Conservation (phyloP, 2,329 filamentous ascomycete genomes). For the Exophiala spinifera region DNA sequence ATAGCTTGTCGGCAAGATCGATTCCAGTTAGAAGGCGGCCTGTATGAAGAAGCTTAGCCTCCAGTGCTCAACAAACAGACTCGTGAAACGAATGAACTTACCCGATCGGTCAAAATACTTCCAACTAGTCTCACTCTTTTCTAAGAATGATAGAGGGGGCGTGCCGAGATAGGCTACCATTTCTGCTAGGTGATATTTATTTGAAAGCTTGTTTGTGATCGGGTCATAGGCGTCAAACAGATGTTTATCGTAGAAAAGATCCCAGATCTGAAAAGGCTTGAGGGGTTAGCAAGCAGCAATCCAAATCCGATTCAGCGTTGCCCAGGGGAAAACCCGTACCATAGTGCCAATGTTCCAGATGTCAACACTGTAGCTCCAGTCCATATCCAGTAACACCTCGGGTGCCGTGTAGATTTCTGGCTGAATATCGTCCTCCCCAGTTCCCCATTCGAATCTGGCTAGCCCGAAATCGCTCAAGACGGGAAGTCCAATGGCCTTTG, state of each 20-base stretch:
- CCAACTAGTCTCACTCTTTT: constrained; percentile 12
- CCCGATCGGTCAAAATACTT: constrained; percentile 14
- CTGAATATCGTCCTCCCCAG: constrained; percentile 29
- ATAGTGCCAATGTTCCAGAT: constrained; percentile 34
- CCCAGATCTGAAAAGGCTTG: constrained; percentile 18
- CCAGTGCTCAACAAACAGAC: no score
- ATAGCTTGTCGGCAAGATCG: constrained; percentile 1
- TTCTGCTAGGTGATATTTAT: constrained; percentile 23
- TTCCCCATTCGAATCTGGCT: constrained; percentile 24
- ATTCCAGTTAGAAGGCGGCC: neutral
- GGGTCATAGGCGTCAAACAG: constrained; percentile 4
- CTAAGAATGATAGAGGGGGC: constrained; percentile 15
- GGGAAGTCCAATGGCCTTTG: constrained; percentile 22
- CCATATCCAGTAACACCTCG: constrained; percentile 34
- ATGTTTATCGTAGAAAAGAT: constrained; percentile 20
- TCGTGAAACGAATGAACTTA: neutral
- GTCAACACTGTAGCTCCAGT: constrained; percentile 32
- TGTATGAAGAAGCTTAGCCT: no score
- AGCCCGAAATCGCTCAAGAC: constrained; percentile 33
- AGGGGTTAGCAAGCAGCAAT: neutral
- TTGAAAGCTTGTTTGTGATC: no score
- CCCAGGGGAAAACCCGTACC: constrained; percentile 22
- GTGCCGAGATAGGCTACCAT: constrained; percentile 23
- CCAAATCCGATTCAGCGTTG: neutral
- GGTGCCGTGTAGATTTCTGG: constrained; percentile 33